A percentile compares a stretch with the other conserved stretches of the same genome.
Evolutionary conservation across 805 yeast species (phyloP).

Genomic region (Candida railenensis): DNA sequence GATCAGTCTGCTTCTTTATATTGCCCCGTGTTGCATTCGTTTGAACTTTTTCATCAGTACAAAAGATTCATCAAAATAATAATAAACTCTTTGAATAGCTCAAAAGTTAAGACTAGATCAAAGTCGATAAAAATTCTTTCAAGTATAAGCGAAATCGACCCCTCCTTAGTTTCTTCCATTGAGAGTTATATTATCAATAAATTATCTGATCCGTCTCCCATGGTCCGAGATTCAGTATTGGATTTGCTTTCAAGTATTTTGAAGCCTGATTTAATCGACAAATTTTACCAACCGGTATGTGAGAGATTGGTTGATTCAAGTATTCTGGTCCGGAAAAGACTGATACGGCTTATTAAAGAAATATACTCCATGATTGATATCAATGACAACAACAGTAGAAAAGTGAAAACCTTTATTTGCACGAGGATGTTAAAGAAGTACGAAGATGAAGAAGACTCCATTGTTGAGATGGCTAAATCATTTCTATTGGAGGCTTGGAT

Average conservation of each 20-base stretch:
- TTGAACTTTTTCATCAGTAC: slow-evolving; percentile 38
- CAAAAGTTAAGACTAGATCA: slow-evolving; percentile 34
- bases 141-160: slow-evolving; percentile 51
- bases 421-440: slow-evolving; percentile 38
- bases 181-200: slow-evolving; percentile 51
- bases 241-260: slow-evolving; percentile 40
- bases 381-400: slow-evolving; percentile 26
- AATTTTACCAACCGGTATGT: slow-evolving; percentile 50
- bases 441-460: slow-evolving; percentile 62
- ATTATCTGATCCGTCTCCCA: slow-evolving; percentile 61
- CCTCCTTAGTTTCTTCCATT: slow-evolving; percentile 52
- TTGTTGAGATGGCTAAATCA: slow-evolving; percentile 38
- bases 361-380: slow-evolving; percentile 37
- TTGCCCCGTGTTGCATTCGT: slow-evolving; percentile 21
- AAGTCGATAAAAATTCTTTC: slow-evolving; percentile 68
- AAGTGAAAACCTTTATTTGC: slow-evolving; percentile 34
- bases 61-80: slow-evolving; percentile 54
- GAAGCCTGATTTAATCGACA: slow-evolving; percentile 26
- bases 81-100: slow-evolving; percentile 31
- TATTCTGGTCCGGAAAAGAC: slow-evolving; percentile 61
- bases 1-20: slow-evolving; percentile 8
- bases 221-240: slow-evolving; percentile 73
- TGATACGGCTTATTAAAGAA: slow-evolving; percentile 48
- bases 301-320: slow-evolving; percentile 58
- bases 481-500: slow-evolving; percentile 29